Evolutionary conservation across 2,329 filamentous ascomycete species (phyloP).

Genomic region (Drechmeria coniospora): DNA sequence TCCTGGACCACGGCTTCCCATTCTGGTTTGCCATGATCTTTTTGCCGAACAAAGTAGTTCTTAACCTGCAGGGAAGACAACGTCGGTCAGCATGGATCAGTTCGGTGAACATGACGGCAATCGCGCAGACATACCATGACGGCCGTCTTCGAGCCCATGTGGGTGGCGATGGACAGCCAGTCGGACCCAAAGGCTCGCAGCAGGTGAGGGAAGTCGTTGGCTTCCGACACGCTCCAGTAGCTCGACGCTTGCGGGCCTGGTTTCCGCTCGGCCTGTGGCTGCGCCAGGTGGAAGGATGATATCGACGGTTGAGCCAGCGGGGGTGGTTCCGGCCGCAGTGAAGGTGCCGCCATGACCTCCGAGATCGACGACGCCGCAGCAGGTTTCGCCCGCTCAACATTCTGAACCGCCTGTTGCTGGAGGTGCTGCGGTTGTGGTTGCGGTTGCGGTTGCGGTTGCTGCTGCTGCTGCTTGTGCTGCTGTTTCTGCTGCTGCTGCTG

Average conservation of each 20-base stretch:
- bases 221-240: conserved; percentile 77
- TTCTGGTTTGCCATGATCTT: conserved; percentile 41
- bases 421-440: conserved; percentile 1
- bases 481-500: too few relatives aligned
- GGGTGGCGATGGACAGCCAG: conserved; percentile 57
- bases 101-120: not conserved
- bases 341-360: conserved; percentile 41
- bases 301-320: conserved; percentile 30
- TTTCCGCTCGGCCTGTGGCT: conserved; percentile 33
- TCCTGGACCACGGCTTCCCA: conserved; percentile 45
- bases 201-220: conserved; percentile 59
- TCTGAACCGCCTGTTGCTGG: conserved; percentile 11
- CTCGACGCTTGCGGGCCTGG: conserved; percentile 50
- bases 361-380: conserved; percentile 23
- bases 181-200: conserved; percentile 65
- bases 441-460: conserved; percentile 5
- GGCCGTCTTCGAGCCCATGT: conserved; percentile 72
- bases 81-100: not conserved
- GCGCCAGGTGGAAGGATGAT: conserved; percentile 34
- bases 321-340: conserved; percentile 37
- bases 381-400: conserved; percentile 20
- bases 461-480: conserved; percentile 10
- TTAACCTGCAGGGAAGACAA: conserved; percentile 34
- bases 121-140: conserved; percentile 54
- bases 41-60: conserved; percentile 51